Percentiles rank a stretch among this genome's conserved stretches.
Conservation (phyloP, 179 eudicot species). For the Silene noctiflora region DNA sequence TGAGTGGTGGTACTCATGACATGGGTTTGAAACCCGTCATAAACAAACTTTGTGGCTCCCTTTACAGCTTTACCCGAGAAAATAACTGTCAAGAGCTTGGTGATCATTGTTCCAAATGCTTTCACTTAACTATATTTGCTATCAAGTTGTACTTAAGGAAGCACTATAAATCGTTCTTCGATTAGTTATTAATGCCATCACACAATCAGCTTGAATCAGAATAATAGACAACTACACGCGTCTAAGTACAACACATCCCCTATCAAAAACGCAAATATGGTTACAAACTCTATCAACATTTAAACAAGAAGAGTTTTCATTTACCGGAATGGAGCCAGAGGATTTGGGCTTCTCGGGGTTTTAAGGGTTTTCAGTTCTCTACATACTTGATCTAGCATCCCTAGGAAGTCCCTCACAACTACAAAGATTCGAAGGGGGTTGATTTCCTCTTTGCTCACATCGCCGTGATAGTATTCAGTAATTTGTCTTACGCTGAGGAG, state of each 20-base stretch:
- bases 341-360: constrained; percentile 46
- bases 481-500: constrained; percentile 56
- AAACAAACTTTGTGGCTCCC: too few species aligned
- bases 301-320: constrained; percentile 7
- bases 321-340: constrained; percentile 62
- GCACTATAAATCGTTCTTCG: not conserved
- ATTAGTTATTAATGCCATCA: constrained; percentile 19
- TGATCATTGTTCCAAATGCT: not conserved
- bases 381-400: constrained; percentile 86
- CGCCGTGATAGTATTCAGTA: constrained; percentile 67
- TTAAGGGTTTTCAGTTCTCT: constrained; percentile 69
- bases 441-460: constrained; percentile 72
- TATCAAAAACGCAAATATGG: constrained; percentile 13
- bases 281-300: constrained; percentile 23
- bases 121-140: not conserved
- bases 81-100: not conserved
- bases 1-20: not conserved
- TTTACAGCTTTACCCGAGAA: not conserved
- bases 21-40: not conserved
- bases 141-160: not conserved
- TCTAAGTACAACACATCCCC: constrained; percentile 30
- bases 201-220: constrained; percentile 22
- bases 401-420: constrained; percentile 85
- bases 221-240: not conserved
- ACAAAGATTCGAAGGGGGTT: constrained; percentile 76